Conservation (phyloP, 345 rosid species). For the Anastatica hierochuntica region DNA sequence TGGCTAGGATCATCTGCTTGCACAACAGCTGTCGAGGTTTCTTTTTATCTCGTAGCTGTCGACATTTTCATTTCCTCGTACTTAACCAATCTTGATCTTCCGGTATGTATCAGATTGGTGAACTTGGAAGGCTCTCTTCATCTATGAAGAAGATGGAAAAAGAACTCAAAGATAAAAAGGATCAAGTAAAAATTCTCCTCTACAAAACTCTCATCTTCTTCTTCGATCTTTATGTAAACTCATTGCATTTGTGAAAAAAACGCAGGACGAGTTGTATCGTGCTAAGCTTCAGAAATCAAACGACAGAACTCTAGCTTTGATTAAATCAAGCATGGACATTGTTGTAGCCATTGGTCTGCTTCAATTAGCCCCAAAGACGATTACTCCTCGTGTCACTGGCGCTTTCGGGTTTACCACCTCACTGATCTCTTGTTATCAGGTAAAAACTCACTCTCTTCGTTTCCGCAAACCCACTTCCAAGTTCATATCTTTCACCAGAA, state of each 20-base stretch:
- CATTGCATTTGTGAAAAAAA: background rate
- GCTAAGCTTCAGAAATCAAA: slow-evolving; percentile 65
- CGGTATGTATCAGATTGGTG: slow-evolving; percentile 52
- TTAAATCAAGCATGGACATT: slow-evolving; percentile 80
- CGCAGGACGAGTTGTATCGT: slow-evolving; percentile 67
- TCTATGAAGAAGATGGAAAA: slow-evolving; percentile 84
- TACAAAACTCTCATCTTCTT: too few relatives aligned
- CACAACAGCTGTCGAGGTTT: slow-evolving; percentile 88
- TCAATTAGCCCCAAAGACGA: slow-evolving; percentile 73
- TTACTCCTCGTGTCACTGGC: slow-evolving; percentile 92
- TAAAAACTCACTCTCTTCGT: slow-evolving; percentile 1
- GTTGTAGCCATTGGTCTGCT: slow-evolving; percentile 94
- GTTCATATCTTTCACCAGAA: background rate
- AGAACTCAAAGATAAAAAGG: slow-evolving; percentile 60
- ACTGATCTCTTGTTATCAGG: slow-evolving; percentile 85
- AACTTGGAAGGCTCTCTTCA: slow-evolving; percentile 79
- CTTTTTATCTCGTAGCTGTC: too few relatives aligned
- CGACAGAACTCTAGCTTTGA: slow-evolving; percentile 72
- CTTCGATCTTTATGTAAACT: background rate
- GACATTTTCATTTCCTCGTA: slow-evolving; percentile 2
- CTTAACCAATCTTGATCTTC: background rate
- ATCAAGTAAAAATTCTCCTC: slow-evolving; percentile 38
- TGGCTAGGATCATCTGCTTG: slow-evolving; percentile 96
- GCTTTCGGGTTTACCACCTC: slow-evolving; percentile 74
- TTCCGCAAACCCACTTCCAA: background rate